Conservation (phyloP, 495 filamentous ascomycete genomes). For the Penicillium turbatum region DNA sequence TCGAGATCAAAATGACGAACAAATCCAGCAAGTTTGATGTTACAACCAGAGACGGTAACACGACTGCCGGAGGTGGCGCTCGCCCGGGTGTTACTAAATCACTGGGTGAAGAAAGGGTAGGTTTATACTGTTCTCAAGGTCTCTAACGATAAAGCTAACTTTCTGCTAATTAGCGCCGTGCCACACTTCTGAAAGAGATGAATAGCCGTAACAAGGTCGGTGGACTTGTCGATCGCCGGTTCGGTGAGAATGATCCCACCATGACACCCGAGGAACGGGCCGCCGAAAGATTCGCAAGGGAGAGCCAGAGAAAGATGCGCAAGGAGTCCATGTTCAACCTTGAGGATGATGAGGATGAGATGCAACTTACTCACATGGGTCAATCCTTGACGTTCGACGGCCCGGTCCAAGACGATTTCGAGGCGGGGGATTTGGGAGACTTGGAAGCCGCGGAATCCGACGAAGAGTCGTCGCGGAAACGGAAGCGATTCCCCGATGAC, state of each 20-base stretch:
- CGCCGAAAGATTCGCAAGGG: slow-evolving; percentile 80
- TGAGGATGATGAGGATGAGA: slow-evolving; percentile 71
- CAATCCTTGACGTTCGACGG: slow-evolving; percentile 60
- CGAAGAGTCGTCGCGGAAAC: slow-evolving; percentile 59
- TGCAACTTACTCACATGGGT: slow-evolving; percentile 79
- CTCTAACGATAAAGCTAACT: background rate
- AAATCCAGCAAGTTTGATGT: slow-evolving; percentile 72
- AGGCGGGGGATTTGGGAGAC: slow-evolving; percentile 69
- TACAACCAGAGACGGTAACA: slow-evolving; percentile 52
- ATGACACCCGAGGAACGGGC: slow-evolving; percentile 94
- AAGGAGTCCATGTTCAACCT: slow-evolving; percentile 81
- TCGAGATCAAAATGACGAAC: slow-evolving; percentile 75
- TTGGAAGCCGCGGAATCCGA: slow-evolving; percentile 59
- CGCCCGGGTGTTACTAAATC: slow-evolving; percentile 82
- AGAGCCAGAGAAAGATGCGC: slow-evolving; percentile 69
- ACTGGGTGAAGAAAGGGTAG: slow-evolving; percentile 77
- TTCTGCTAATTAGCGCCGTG: slow-evolving; percentile 52
- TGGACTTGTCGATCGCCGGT: slow-evolving; percentile 86
- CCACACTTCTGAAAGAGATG: slow-evolving; percentile 82
- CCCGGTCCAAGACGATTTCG: slow-evolving; percentile 63
- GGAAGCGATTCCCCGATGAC: slow-evolving; percentile 44
- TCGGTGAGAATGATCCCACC: slow-evolving; percentile 90
- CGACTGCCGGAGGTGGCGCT: slow-evolving; percentile 47
- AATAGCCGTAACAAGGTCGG: slow-evolving; percentile 82
- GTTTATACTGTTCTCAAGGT: slow-evolving; percentile 21